phyloP scores from a whole-genome alignment of 805 yeast genomes.

The Wilhelminamyces savonicus region DNA sequence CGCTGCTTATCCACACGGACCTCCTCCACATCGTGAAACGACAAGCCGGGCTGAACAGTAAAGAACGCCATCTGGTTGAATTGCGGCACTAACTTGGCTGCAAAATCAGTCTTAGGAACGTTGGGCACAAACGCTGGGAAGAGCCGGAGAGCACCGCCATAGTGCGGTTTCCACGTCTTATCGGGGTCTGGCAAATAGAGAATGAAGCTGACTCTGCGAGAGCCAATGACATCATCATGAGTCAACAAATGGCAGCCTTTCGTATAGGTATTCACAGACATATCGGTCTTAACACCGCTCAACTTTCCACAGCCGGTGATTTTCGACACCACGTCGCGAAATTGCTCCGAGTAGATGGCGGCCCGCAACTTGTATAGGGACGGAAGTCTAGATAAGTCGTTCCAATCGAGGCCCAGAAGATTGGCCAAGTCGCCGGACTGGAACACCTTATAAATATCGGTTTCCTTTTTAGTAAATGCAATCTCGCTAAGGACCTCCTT shows the following conservation, averaged over 20 bases:
- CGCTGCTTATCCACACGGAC: constrained; percentile 88
- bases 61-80: constrained; percentile 96
- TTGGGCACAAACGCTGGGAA: constrained; percentile 85
- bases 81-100: constrained; percentile 73
- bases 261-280: constrained; percentile 85
- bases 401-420: constrained; percentile 74
- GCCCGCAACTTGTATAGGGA: constrained; percentile 73
- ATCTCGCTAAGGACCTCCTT: constrained; percentile 77
- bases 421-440: constrained; percentile 93
- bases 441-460: constrained; percentile 90
- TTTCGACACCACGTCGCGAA: constrained; percentile 68
- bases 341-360: constrained; percentile 81
- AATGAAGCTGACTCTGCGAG: constrained; percentile 88
- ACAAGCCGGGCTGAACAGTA: constrained; percentile 91
- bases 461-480: constrained; percentile 91
- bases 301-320: constrained; percentile 86
- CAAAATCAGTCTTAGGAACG: constrained; percentile 77
- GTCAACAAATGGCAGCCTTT: constrained; percentile 91
- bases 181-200: constrained; percentile 92
- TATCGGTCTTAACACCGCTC: constrained; percentile 87
- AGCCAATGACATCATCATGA: constrained; percentile 97
- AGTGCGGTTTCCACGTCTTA: constrained; percentile 78
- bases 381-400: constrained; percentile 68
- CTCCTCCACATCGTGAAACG: constrained; percentile 98
- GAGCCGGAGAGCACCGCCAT: constrained; percentile 88